Evolutionary conservation across 805 yeast species (phyloP), one percentile per base, ranked within the genome.

Genomic region (Saccharomycopsis oosterbeekiorum): DNA sequence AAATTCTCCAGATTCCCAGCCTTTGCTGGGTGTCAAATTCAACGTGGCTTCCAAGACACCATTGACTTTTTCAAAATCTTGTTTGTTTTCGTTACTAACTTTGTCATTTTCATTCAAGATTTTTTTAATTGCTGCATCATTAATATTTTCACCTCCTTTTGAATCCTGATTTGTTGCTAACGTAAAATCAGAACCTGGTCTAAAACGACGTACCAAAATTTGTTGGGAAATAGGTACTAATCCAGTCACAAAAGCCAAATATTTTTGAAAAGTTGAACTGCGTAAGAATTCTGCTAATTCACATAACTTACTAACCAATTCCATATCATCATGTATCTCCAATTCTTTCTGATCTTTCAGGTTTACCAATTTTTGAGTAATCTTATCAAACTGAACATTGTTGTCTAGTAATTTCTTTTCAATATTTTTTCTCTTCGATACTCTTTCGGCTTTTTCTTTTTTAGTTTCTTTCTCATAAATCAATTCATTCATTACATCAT

Each of bases 141-240:
- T 41, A 4, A 43, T 34, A n/a, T 36, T 26, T 11, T 51, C 57
- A 11, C 57, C 21, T 11, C 26, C 17, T n/a, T 57, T 53, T 56
- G 72, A 77, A 19, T 79, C 80, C 0, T 81, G 74, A 1, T 82
- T 75, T 0, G 98, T 89, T 0, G 99, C 99, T 55, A 94, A 75
- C 2, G 93, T 92, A 73, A 89, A 94, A 71, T 94, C 99, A 36
- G 83, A 85, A 2, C 98, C 99, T 1, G 97, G 99, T 68, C 99
- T 82, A 75, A 94, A 94, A 65, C 97, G 78, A 68, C 99, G 80
- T 8, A 89, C 80, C 29, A 92, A 70, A 1, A 88, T 75, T 66
- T 86, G 89, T 65, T 87, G 88, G 57, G 85, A 80, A 2, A 83
- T 74, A 9, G 87, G 83, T 1, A 80, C 72, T 60, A 90, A 69